Evolutionary conservation across 495 filamentous ascomycete genomes (phyloP).

Genomic region (Neurospora sp.): DNA sequence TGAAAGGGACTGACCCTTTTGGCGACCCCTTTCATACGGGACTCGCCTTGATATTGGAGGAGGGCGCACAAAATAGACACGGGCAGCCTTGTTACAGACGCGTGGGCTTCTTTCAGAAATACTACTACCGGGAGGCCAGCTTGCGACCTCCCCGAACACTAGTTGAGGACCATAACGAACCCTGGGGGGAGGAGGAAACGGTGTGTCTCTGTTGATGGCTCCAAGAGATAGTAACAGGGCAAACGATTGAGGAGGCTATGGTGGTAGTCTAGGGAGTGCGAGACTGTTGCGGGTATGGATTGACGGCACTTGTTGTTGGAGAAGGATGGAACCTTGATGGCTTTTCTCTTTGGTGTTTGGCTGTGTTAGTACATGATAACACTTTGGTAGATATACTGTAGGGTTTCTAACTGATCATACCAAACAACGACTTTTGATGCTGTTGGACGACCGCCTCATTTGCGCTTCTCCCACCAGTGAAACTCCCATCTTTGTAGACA

Average conservation of each 20-base stretch:
- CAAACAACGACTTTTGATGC: too few species aligned
- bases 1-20: too few species aligned
- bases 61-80: not conserved
- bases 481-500: too few species aligned
- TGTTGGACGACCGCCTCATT: too few species aligned
- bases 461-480: too few species aligned
- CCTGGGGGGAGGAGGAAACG: not conserved
- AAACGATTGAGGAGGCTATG: rapidly evolving
- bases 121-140: too few species aligned
- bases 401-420: not conserved
- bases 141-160: too few species aligned
- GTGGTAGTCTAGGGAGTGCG: not conserved
- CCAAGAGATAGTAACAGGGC: not conserved
- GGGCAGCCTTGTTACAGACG: not conserved
- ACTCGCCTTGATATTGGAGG: not conserved
- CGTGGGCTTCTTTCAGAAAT: not conserved
- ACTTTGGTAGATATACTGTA: not conserved
- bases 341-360: not conserved
- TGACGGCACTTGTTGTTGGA: not conserved
- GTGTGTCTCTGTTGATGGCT: not conserved
- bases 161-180: too few species aligned
- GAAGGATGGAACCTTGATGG: not conserved
- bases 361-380: rapidly evolving
- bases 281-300: not conserved
- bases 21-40: not conserved